These are phyloP conservation scores for Eucalyptus microcorys DNA, from an alignment of 345 rosid species.

Conservation along the genomic window DNA sequence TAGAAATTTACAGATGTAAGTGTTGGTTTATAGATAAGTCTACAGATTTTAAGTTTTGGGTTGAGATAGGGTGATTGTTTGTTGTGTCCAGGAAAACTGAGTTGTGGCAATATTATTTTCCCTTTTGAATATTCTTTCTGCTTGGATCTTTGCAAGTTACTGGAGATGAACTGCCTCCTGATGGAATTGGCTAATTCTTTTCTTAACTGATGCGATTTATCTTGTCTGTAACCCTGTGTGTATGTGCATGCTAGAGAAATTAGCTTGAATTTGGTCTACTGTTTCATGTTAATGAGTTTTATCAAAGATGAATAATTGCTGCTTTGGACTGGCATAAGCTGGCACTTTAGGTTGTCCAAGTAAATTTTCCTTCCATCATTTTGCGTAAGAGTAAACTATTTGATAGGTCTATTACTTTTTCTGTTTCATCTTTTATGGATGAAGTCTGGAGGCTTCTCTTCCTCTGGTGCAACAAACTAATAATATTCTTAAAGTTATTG, in stretches of 20 bases:
- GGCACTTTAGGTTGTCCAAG: neutral
- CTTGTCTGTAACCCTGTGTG: neutral
- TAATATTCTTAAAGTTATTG: neutral
- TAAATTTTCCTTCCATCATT: neutral
- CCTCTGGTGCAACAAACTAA: neutral
- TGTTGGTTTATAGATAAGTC: neutral
- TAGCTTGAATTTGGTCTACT: neutral
- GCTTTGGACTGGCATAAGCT: neutral
- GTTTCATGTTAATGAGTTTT: neutral
- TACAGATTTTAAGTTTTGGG: neutral
- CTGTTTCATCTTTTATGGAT: neutral
- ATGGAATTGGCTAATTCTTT: neutral
- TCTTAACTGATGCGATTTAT: neutral
- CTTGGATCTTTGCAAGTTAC: neutral
- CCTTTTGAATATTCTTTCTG: neutral
- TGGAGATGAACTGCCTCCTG: neutral
- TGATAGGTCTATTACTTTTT: neutral
- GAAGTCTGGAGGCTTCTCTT: neutral
- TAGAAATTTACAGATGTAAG: neutral
- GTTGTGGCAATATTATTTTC: neutral
- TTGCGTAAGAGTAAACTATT: neutral
- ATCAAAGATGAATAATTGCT: neutral
- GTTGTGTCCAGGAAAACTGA: neutral
- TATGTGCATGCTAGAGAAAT: neutral
- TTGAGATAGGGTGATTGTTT: neutral